A percentile compares a stretch with the other conserved stretches of the same genome.
Conservation (phyloP, 352 stramenopile genomes). For the Phytophthora litchii region DNA sequence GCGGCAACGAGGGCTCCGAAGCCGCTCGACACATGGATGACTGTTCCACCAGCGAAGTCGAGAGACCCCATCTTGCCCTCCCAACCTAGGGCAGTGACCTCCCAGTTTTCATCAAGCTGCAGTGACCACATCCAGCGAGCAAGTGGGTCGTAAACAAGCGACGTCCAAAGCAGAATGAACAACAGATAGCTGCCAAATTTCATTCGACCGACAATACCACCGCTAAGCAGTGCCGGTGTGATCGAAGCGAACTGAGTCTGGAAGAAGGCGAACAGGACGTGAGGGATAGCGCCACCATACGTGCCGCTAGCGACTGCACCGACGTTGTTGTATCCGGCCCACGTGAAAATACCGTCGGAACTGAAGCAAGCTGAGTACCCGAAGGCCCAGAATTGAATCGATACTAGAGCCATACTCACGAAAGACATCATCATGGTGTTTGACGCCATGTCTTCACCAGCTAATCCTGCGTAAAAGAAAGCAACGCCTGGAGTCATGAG, state of each 20-base stretch:
- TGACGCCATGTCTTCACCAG: slow-evolving; percentile 74
- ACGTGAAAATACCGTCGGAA: slow-evolving; percentile 66
- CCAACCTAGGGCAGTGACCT: slow-evolving; percentile 54
- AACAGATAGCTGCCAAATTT: slow-evolving; percentile 78
- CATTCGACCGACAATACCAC: slow-evolving; percentile 82
- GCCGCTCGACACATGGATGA: slow-evolving; percentile 60
- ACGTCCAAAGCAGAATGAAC: slow-evolving; percentile 82
- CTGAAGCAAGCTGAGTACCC: slow-evolving; percentile 80
- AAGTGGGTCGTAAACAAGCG: slow-evolving; percentile 84
- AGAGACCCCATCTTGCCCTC: slow-evolving; percentile 69
- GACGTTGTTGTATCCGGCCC: slow-evolving; percentile 68
- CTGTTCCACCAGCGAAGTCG: slow-evolving; percentile 82
- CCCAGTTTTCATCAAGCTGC: slow-evolving; percentile 61
- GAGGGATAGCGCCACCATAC: slow-evolving; percentile 66
- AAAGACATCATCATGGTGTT: slow-evolving; percentile 88
- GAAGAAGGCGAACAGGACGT: slow-evolving; percentile 79
- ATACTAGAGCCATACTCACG: slow-evolving; percentile 74
- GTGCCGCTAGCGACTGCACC: slow-evolving; percentile 41
- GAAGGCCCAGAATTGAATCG: slow-evolving; percentile 82
- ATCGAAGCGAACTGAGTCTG: slow-evolving; percentile 86
- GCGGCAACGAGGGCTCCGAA: slow-evolving; percentile 62
- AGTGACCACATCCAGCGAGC: slow-evolving; percentile 85
- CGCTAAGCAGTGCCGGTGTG: slow-evolving; percentile 74
- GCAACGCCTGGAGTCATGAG: slow-evolving; percentile 33
- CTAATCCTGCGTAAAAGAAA: slow-evolving; percentile 81